These are phyloP conservation scores for Rhododendron griersonianum DNA, from an alignment of 148 eudicot genomes.

Conservation along the genomic window DNA sequence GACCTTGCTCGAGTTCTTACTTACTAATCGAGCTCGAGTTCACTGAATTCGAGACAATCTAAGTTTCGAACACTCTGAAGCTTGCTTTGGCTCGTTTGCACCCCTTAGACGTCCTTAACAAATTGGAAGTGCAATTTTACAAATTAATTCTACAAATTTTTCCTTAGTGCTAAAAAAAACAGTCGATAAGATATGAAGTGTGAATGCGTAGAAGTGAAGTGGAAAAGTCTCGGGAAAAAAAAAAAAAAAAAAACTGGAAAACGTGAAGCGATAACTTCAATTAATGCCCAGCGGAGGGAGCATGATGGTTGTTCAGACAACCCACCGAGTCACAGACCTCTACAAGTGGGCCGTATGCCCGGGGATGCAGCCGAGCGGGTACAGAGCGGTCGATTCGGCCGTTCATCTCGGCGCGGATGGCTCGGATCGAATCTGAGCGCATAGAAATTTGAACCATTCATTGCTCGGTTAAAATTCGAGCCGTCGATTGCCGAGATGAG, in stretches of 20 bases:
- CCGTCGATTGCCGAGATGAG: too few relatives aligned
- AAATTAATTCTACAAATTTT: too few relatives aligned
- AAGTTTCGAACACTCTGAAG: background rate
- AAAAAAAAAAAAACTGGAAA: background rate
- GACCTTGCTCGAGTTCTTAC: background rate
- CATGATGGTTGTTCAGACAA: background rate
- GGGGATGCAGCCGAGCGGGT: too few relatives aligned
- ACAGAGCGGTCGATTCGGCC: too few relatives aligned
- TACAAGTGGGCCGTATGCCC: background rate
- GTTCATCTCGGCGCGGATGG: too few relatives aligned
- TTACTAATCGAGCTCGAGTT: background rate
- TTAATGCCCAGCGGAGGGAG: background rate
- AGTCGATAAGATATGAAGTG: background rate
- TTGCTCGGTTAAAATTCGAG: too few relatives aligned
- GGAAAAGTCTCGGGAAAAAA: background rate
- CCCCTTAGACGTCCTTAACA: background rate
- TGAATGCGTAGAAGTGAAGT: background rate
- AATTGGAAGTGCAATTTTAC: background rate
- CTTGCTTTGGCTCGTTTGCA: background rate
- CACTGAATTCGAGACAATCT: background rate
- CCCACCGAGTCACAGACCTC: background rate
- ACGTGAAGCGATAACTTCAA: background rate
- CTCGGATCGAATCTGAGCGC: too few relatives aligned
- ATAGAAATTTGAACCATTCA: accelerated
- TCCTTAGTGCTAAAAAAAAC: background rate